These are phyloP conservation scores for Magnaporthales sp. DNA, from an alignment of 2,329 filamentous ascomycete genomes.

Conservation along the genomic window DNA sequence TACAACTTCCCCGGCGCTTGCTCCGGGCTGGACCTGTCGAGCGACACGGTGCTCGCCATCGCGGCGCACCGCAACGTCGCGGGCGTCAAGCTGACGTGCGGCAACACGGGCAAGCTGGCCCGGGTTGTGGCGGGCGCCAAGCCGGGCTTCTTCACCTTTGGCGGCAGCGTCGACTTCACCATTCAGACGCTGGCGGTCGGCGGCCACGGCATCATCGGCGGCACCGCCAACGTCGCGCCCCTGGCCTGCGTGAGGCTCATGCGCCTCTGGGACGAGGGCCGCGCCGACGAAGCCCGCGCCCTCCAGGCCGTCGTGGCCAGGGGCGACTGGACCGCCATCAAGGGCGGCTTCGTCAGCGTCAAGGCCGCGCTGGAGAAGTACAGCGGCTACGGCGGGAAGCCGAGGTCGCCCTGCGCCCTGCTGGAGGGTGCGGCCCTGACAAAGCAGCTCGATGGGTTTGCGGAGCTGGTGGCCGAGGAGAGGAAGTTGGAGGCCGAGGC, in stretches of 20 bases:
- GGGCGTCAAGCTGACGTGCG: constrained; percentile 55
- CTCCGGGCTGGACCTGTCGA: constrained; percentile 47
- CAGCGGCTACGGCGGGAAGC: constrained; percentile 27
- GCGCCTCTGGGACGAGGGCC: constrained; percentile 50
- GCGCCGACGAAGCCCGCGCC: constrained; percentile 47
- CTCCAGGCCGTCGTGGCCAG: constrained; percentile 41
- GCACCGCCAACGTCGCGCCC: constrained; percentile 60
- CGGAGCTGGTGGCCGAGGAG: constrained; percentile 22
- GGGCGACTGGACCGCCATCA: constrained; percentile 36
- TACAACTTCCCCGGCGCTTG: constrained; percentile 56
- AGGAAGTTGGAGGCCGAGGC: constrained; percentile 18
- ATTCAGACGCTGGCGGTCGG: constrained; percentile 62
- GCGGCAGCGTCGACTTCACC: constrained; percentile 66
- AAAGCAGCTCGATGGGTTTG: constrained; percentile 22
- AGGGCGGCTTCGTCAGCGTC: constrained; percentile 38
- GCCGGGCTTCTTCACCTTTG: constrained; percentile 54
- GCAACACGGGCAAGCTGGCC: constrained; percentile 53
- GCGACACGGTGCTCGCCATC: constrained; percentile 45
- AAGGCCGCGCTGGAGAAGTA: constrained; percentile 35
- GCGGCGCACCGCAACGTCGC: constrained; percentile 48
- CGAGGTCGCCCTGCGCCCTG: constrained; percentile 27
- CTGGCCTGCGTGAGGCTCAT: constrained; percentile 52
- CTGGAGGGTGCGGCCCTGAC: constrained; percentile 23
- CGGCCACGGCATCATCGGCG: constrained; percentile 63
- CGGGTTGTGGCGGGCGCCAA: constrained; percentile 32